These are phyloP conservation scores for Aspergillus hiratsukae DNA, from an alignment of 2,329 filamentous ascomycete species.

Conservation along the genomic window DNA sequence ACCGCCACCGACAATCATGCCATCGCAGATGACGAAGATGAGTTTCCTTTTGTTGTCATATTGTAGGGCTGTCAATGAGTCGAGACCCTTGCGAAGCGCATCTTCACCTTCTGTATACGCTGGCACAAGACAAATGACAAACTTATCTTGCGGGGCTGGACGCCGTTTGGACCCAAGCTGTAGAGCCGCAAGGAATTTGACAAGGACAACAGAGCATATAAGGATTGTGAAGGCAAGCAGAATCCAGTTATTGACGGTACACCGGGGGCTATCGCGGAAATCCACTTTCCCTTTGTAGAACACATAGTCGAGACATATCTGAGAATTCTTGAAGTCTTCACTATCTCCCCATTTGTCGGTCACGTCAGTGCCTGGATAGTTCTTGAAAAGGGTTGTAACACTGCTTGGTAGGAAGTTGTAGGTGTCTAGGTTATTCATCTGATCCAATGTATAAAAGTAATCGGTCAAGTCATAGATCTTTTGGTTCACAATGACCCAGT, in stretches of 20 bases:
- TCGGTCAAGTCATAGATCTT: conserved; percentile 85
- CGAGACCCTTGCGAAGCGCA: conserved; percentile 83
- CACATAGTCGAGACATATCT: conserved; percentile 75
- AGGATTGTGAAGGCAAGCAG: conserved; percentile 82
- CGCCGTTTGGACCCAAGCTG: conserved; percentile 90
- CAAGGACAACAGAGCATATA: conserved; percentile 69
- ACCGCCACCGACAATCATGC: conserved; percentile 91
- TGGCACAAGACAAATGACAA: conserved; percentile 96
- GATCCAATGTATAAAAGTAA: conserved; percentile 74
- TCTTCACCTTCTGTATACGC: conserved; percentile 98
- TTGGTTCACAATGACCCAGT: conserved; percentile 75
- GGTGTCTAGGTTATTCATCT: conserved; percentile 48
- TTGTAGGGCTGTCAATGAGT: conserved; percentile 87
- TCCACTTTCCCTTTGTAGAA: conserved; percentile 82
- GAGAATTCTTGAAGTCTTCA: conserved; percentile 56
- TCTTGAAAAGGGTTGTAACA: conserved; percentile 64
- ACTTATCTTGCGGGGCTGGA: conserved; percentile 91
- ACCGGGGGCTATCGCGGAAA: conserved; percentile 71
- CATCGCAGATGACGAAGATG: conserved; percentile 93
- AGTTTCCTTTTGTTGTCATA: conserved; percentile 99
- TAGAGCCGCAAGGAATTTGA: conserved; percentile 89
- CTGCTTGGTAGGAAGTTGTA: conserved; percentile 71
- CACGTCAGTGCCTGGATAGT: conserved; percentile 76
- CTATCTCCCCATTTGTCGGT: conserved; percentile 58
- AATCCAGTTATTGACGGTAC: conserved; percentile 87